These are phyloP conservation scores for Chenopodium quinoa DNA, from an alignment of 148 eudicot species.

Conservation along the genomic window DNA sequence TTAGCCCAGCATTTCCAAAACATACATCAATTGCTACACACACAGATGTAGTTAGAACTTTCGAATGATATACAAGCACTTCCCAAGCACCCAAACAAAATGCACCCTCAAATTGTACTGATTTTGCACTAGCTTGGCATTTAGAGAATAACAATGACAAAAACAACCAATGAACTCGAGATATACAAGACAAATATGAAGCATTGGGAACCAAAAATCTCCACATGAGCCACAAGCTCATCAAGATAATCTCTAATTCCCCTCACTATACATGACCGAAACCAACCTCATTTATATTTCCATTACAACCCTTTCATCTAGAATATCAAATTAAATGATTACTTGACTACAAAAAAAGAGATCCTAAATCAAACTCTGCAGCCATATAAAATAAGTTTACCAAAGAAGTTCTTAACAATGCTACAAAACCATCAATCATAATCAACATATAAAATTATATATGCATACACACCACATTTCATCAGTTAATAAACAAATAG, in stretches of 20 bases:
- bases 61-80: not conserved
- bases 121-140: not conserved
- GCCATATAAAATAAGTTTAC: not conserved
- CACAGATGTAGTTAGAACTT: not conserved
- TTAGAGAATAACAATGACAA: not conserved
- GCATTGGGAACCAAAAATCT: too few relatives aligned
- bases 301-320: not conserved
- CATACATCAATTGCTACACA: not conserved
- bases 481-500: not conserved
- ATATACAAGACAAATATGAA: not conserved
- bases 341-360: not conserved
- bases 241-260: not conserved
- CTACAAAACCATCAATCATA: not conserved
- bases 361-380: constrained; percentile 2
- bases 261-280: not conserved
- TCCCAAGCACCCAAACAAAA: not conserved
- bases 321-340: not conserved
- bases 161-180: too few relatives aligned
- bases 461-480: not conserved
- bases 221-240: not conserved
- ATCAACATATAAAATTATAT: not conserved
- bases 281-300: not conserved
- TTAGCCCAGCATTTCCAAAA: not conserved
- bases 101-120: not conserved
- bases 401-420: not conserved